Evolutionary conservation across 345 rosid species (phyloP), one percentile per base, ranked within the genome.

Genomic region (Lenwebbia sp.): DNA sequence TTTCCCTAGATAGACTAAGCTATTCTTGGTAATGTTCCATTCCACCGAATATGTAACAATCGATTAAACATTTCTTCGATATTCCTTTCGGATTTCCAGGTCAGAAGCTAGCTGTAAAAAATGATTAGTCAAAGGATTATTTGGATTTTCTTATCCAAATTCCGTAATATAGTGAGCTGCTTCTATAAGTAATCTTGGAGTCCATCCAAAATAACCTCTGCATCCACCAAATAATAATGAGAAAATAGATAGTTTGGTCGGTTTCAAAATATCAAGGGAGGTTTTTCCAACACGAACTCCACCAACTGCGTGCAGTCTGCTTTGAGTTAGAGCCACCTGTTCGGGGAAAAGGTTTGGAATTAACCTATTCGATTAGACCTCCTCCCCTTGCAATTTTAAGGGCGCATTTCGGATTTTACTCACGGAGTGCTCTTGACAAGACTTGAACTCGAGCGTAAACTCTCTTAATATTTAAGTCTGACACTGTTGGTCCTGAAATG

Each of bases 251-350:
- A 2, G 22, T 62, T 30, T 62, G 28, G 13, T 3, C 9, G 30
- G 15, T 33, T 62, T 15, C 22, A 28, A 62, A 30, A 33, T 30
- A 15, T 15, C 1, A 15, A 7, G 7, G 2, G 30, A 30, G 41
- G 22, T 15, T 62, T 62, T 62, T 62, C 11, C 41, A 30, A 62
- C 11, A 30, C 7, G 40, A 30, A 14, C 14, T 15, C 6, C 41
- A 62, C 37, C 9, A 30, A 7, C 1, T 7, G 2, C 5, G 1
- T 15, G 41, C 0, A 30, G 3, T 28, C 5, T 3, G 15, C 10
- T 60, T 0, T 30, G 5, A 1, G 1, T 30, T 3, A 58, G 2
- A n/a, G 70, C 2, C 28, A 58, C n/a, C 13, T n/a, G 1, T 1
- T 3, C 1, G 15, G 0, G 23, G 5, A 2, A 30, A 30, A 65